These are phyloP conservation scores for Beverwykella pulmonaria DNA, from an alignment of 495 filamentous ascomycete genomes.

Conservation along the genomic window DNA sequence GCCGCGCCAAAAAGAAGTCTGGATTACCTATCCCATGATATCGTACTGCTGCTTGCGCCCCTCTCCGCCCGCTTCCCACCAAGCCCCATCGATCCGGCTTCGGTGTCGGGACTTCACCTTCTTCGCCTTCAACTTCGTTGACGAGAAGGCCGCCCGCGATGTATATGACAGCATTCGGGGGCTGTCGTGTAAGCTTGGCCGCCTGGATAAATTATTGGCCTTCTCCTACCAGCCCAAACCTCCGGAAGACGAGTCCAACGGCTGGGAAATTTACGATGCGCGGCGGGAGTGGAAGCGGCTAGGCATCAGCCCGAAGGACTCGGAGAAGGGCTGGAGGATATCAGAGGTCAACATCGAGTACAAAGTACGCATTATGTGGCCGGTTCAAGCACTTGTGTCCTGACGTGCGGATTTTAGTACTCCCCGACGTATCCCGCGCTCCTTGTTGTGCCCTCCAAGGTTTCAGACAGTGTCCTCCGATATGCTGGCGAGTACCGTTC, in stretches of 20 bases:
- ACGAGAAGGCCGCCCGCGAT: slow-evolving; percentile 74
- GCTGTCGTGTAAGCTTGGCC: slow-evolving; percentile 79
- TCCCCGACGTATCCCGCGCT: slow-evolving; percentile 93
- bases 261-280: slow-evolving; percentile 88
- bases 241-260: slow-evolving; percentile 74
- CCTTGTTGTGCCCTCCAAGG: slow-evolving; percentile 78
- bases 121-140: slow-evolving; percentile 82
- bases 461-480: slow-evolving; percentile 95
- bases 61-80: slow-evolving; percentile 67
- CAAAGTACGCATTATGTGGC: slow-evolving; percentile 50
- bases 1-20: slow-evolving; percentile 61
- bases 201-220: slow-evolving; percentile 87
- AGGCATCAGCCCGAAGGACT: slow-evolving; percentile 74
- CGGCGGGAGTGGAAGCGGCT: slow-evolving; percentile 77
- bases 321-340: slow-evolving; percentile 83
- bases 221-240: slow-evolving; percentile 78
- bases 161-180: slow-evolving; percentile 86
- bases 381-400: not conserved
- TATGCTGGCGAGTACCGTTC: slow-evolving; percentile 91
- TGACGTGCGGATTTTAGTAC: slow-evolving; percentile 60
- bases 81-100: slow-evolving; percentile 80
- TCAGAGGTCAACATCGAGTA: slow-evolving; percentile 89
- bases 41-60: slow-evolving; percentile 50
- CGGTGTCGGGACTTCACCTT: slow-evolving; percentile 92
- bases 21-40: slow-evolving; percentile 94